These are phyloP conservation scores for Drechslerella dactyloides DNA, from an alignment of 2,329 filamentous ascomycete genomes.

Conservation along the genomic window DNA sequence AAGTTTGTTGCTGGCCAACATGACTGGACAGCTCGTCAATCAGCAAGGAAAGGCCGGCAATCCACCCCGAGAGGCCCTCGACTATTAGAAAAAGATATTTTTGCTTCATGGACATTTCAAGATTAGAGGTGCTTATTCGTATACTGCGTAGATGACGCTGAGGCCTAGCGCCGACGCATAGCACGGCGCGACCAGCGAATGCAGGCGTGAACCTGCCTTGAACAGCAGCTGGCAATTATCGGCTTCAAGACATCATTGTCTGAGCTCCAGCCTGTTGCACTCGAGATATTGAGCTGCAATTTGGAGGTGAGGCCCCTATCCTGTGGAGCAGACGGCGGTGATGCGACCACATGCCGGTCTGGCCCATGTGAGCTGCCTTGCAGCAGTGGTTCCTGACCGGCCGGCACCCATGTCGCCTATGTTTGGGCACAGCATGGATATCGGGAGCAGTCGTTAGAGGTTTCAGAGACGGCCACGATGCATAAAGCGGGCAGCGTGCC, in stretches of 20 bases:
- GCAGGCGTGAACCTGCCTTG: conserved; percentile 32
- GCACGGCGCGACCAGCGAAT: conserved; percentile 30
- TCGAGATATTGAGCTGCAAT: conserved; percentile 21
- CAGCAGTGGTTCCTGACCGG: not conserved
- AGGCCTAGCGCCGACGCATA: conserved; percentile 19
- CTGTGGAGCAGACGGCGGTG: conserved; percentile 11
- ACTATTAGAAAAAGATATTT: not conserved
- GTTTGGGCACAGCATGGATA: conserved; percentile 21
- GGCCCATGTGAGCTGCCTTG: conserved; percentile 22
- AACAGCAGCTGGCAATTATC: conserved; percentile 37
- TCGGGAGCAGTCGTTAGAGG: not conserved
- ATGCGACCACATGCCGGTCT: conserved; percentile 29
- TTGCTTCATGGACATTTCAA: not conserved
- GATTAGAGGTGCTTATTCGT: not conserved
- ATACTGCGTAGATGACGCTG: conserved; percentile 10
- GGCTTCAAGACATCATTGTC: conserved; percentile 34
- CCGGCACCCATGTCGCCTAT: conserved; percentile 12
- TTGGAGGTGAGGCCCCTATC: conserved; percentile 27
- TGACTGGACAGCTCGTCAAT: conserved; percentile 12
- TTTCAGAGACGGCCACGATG: conserved; percentile 46
- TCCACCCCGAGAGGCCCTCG: too few relatives aligned
- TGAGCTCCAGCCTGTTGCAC: conserved; percentile 22
- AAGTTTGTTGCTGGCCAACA: conserved; percentile 22
- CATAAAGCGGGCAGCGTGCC: conserved; percentile 32
- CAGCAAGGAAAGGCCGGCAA: too few relatives aligned